These are phyloP conservation scores for Fusarium udum DNA, from an alignment of 2,329 filamentous ascomycete genomes.

Conservation along the genomic window DNA sequence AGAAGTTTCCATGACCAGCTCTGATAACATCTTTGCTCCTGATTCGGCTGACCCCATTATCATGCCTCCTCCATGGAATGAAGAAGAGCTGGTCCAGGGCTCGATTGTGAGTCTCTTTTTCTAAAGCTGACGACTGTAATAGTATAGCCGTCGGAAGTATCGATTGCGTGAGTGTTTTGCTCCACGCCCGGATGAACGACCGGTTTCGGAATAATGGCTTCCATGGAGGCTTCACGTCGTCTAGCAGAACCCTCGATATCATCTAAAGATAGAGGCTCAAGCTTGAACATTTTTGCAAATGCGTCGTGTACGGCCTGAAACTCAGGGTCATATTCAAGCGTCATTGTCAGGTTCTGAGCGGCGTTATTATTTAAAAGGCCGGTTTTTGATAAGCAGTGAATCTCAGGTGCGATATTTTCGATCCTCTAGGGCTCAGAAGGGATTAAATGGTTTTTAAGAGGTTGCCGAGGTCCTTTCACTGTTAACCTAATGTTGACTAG, in stretches of 20 bases:
- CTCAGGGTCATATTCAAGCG: background rate
- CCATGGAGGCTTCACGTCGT: background rate
- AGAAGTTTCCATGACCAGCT: background rate
- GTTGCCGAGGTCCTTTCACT: background rate
- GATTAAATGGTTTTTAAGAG: background rate
- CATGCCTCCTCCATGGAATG: background rate
- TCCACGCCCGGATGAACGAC: background rate
- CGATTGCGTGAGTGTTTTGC: background rate
- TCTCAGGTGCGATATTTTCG: rapidly evolving
- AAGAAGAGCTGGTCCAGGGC: background rate
- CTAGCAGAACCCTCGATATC: background rate
- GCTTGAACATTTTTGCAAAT: background rate
- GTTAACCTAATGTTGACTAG: background rate
- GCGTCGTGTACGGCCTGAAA: background rate
- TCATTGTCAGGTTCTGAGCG: background rate
- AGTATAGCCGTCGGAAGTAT: background rate
- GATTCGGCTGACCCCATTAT: background rate
- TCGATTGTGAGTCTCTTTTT: background rate
- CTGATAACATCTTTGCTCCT: background rate
- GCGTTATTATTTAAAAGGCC: background rate
- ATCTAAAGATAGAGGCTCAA: background rate
- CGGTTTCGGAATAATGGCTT: background rate
- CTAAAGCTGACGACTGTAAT: background rate
- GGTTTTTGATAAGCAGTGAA: background rate
- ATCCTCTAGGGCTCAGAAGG: rapidly evolving